A percentile compares a stretch with the other conserved stretches of the same genome.
These are phyloP conservation scores for Ophiostoma montium DNA, from an alignment of 2,329 filamentous ascomycete genomes.

Conservation along the genomic window DNA sequence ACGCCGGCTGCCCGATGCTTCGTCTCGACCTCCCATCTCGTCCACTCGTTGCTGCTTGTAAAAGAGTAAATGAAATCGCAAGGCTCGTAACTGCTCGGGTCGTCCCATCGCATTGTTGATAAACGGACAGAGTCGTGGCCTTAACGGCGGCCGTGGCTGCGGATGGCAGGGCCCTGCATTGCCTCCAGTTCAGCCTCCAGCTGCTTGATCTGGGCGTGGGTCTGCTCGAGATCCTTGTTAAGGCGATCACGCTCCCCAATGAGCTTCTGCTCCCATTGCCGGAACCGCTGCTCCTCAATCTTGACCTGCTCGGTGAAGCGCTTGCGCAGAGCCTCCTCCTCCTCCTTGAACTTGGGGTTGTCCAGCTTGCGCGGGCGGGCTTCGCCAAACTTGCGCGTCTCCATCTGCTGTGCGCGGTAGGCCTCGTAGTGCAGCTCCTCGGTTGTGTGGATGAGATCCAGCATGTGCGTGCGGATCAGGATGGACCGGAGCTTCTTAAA, in stretches of 20 bases:
- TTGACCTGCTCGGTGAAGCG: conserved; percentile 99
- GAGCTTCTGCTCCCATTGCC: conserved; percentile 99
- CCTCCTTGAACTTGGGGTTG: conserved; percentile 99
- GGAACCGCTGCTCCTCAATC: conserved; percentile 98
- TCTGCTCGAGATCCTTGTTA: conserved; percentile 99
- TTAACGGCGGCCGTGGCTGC: conserved; percentile 88
- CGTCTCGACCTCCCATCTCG: neutral
- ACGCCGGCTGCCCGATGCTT: too few relatives aligned
- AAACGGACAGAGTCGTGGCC: neutral
- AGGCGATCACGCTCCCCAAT: conserved; percentile 96
- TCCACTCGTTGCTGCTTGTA: neutral
- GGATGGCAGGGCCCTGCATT: conserved; percentile 80
- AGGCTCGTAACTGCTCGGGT: neutral
- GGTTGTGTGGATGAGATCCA: conserved; percentile 98
- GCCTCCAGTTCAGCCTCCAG: conserved; percentile 84
- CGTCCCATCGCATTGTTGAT: neutral
- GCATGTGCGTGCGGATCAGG: conserved; percentile 97
- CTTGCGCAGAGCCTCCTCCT: conserved; percentile 96
- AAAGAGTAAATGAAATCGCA: neutral
- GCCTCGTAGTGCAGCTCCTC: conserved; percentile 99
- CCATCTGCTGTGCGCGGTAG: conserved; percentile 98
- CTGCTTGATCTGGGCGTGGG: conserved; percentile 86
- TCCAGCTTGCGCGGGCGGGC: conserved; percentile 93
- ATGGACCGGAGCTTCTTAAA: conserved; percentile 99
- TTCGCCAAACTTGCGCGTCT: conserved; percentile 98